These are phyloP conservation scores for Lichtheimia ornata DNA, from an alignment of 371 early-diverging fungal genomes.

Conservation along the genomic window DNA sequence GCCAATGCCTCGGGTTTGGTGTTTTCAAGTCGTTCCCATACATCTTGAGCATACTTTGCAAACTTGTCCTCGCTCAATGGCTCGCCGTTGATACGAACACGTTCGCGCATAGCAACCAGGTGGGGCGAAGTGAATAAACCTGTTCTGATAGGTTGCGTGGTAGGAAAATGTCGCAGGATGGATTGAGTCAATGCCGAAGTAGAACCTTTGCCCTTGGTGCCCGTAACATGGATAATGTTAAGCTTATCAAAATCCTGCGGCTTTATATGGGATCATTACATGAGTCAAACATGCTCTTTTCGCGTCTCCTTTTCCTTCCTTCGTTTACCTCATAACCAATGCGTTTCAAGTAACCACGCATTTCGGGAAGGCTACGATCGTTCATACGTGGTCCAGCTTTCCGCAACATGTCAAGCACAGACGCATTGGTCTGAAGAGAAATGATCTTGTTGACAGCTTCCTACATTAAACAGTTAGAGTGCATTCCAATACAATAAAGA, in stretches of 20 bases:
- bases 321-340: constrained; percentile 71
- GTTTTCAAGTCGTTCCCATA: constrained; percentile 74
- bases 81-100: constrained; percentile 89
- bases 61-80: constrained; percentile 79
- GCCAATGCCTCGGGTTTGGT: constrained; percentile 47
- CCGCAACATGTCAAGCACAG: constrained; percentile 71
- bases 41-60: constrained; percentile 85
- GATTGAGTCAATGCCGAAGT: constrained; percentile 75
- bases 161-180: constrained; percentile 53
- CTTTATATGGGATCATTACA: neutral
- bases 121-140: constrained; percentile 95
- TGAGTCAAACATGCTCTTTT: neutral
- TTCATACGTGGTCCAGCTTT: constrained; percentile 74
- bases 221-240: constrained; percentile 82
- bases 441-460: constrained; percentile 78
- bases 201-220: constrained; percentile 90
- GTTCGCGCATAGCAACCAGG: constrained; percentile 88
- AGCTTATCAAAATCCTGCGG: constrained; percentile 62
- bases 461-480: constrained; percentile 53
- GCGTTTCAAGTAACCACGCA: constrained; percentile 63
- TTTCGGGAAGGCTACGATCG: constrained; percentile 70
- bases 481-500: neutral
- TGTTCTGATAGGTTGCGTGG: constrained; percentile 49
- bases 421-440: constrained; percentile 80
- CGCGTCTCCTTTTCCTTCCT: neutral